phyloP scores from a whole-genome alignment of 768 basidiomycete species.

The Suillus clintonianus region DNA sequence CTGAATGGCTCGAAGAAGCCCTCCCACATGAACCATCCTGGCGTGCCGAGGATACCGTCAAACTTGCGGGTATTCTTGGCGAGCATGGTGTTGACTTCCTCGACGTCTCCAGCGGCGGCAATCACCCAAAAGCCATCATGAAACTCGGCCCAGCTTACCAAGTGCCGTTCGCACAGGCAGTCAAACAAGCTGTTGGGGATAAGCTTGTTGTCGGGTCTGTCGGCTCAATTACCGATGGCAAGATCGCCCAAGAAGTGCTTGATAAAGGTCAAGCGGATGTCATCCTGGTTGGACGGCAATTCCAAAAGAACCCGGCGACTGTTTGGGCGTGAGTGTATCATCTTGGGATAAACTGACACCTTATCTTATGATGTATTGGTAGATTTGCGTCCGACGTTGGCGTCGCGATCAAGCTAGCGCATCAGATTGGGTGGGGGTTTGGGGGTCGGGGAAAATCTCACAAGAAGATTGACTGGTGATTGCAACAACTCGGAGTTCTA shows the following conservation, averaged over 20 bases:
- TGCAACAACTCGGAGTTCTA: too few relatives aligned
- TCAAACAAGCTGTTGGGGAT: slow-evolving; percentile 48
- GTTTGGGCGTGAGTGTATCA: slow-evolving; percentile 36
- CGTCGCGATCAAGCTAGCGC: slow-evolving; percentile 44
- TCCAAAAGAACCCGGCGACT: slow-evolving; percentile 60
- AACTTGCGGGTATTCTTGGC: slow-evolving; percentile 57
- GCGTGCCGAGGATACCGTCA: slow-evolving; percentile 67
- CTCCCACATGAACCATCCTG: slow-evolving; percentile 64
- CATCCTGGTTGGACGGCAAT: slow-evolving; percentile 51
- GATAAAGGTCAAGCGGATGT: slow-evolving; percentile 47
- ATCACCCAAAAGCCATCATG: slow-evolving; percentile 39
- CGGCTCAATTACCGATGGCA: slow-evolving; percentile 34
- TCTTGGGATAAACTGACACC: not conserved
- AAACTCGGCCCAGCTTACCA: slow-evolving; percentile 43
- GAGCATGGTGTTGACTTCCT: slow-evolving; percentile 74
- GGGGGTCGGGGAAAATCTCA: slow-evolving; percentile 33
- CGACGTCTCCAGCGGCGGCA: slow-evolving; percentile 72
- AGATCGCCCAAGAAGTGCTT: slow-evolving; percentile 46
- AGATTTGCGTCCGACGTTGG: slow-evolving; percentile 58
- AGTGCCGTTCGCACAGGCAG: slow-evolving; percentile 56
- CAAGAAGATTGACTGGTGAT: slow-evolving; percentile 18
- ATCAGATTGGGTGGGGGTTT: slow-evolving; percentile 61
- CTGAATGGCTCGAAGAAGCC: slow-evolving; percentile 69
- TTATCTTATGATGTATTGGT: not conserved
- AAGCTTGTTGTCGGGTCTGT: slow-evolving; percentile 34